Conservation (phyloP, 129 eudicot species). For the Flaveria trinervia region DNA sequence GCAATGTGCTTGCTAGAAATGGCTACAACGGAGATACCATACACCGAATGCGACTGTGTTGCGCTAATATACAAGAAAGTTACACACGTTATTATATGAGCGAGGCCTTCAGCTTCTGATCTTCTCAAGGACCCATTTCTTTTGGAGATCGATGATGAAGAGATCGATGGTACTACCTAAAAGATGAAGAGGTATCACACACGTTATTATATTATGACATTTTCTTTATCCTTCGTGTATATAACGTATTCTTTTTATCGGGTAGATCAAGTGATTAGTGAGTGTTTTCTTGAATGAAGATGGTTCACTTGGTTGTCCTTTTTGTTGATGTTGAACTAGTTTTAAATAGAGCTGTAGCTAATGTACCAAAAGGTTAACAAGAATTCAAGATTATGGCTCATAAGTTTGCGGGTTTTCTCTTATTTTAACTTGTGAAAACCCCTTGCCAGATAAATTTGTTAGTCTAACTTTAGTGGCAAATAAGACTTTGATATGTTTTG, state of each 20-base stretch:
- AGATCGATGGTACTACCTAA: background rate
- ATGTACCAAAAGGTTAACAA: background rate
- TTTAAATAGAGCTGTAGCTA: background rate
- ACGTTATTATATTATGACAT: background rate
- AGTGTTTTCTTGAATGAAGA: background rate
- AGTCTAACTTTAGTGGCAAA: too few relatives aligned
- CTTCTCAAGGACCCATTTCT: slow-evolving; percentile 77
- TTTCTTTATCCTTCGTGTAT: slow-evolving; percentile 14
- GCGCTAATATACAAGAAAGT: slow-evolving; percentile 79
- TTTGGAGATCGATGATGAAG: slow-evolving; percentile 32
- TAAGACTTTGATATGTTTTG: too few relatives aligned
- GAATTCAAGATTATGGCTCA: background rate
- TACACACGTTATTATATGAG: too few relatives aligned
- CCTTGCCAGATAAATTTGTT: background rate
- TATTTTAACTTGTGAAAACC: background rate
- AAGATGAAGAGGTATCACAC: background rate
- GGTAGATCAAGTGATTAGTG: background rate
- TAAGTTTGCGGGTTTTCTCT: background rate
- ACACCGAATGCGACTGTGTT: slow-evolving; percentile 61
- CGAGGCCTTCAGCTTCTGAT: slow-evolving; percentile 63
- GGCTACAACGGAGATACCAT: slow-evolving; percentile 74
- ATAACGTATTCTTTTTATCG: slow-evolving; percentile 1
- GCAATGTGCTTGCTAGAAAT: slow-evolving; percentile 80
- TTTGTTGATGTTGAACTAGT: background rate
- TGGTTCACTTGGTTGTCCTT: background rate